Evolutionary conservation across 495 filamentous ascomycete species (phyloP), one percentile per base, ranked within the genome.

Genomic region (Antarctomyces pellizariae): DNA sequence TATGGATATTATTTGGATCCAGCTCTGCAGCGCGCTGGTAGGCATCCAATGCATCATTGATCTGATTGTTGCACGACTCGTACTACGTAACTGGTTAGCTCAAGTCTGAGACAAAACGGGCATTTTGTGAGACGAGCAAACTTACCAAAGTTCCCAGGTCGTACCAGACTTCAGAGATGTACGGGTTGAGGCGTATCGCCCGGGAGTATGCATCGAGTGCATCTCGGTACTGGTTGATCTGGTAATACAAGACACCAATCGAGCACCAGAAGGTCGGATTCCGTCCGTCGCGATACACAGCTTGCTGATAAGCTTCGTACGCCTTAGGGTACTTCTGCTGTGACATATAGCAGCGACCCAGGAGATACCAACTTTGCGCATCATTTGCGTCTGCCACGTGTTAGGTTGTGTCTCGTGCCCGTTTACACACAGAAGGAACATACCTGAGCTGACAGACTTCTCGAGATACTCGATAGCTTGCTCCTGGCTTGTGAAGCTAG

Each of bases 201-300:
- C 86, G 79, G 38, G 82, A 92, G 52, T 99, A 99, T 34, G 86
- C 86, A 62, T 99, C 86, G 26, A 99, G 66, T 10, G 86, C 86
- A 58, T 99, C 86, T 26, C 86, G 71, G 48, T 99, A 99, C 58
- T 99, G 86, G 47, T 99, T 99, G 56, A 99, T 99, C 53, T 99
- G 86, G 53, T 95, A 99, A 45, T 99, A 99, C 19, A 99, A 66
- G 10, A 99, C 86, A 44, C 86, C 86, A 46, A 99, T 99, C 13
- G 86, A 99, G 55, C 89, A 95, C 86, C 86, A 99, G 58, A 99
- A 99, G 7, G 86, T 99, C 14, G 86, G 89, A 39, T 99, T 99
- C 39, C 86, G 71, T 13, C 89, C 89, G 45, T 99, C 86, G 29
- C 86, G 79, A 44, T 99, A 99, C 25, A 99, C 86, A 2, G 86